These are phyloP conservation scores for Lactarius pseudohatsudake DNA, from an alignment of 768 basidiomycete species.

Conservation along the genomic window DNA sequence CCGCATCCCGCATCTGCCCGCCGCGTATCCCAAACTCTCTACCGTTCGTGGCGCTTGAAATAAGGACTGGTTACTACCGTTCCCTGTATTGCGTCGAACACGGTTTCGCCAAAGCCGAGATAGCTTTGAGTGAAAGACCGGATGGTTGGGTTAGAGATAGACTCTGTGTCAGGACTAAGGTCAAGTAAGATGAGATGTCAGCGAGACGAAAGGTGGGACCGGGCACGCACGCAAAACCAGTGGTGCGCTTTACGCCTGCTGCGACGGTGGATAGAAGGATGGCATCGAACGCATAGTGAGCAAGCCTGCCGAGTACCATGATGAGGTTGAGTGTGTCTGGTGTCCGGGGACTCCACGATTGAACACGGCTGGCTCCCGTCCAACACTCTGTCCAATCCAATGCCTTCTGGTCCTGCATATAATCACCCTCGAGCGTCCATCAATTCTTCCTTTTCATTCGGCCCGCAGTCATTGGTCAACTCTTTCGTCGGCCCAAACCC, in stretches of 20 bases:
- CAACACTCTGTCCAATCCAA: constrained; percentile 31
- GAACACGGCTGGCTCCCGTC: neutral
- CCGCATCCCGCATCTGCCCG: neutral
- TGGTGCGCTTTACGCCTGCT: constrained; percentile 88
- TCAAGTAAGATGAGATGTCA: constrained; percentile 10
- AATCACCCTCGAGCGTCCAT: constrained; percentile 63
- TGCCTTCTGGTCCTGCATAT: constrained; percentile 37
- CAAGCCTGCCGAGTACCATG: constrained; percentile 65
- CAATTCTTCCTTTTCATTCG: constrained; percentile 81
- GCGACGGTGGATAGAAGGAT: constrained; percentile 84
- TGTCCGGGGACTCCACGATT: neutral
- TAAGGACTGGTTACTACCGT: constrained; percentile 85
- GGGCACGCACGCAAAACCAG: constrained; percentile 79
- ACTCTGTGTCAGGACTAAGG: constrained; percentile 62
- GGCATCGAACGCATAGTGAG: constrained; percentile 84
- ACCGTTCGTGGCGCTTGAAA: constrained; percentile 60
- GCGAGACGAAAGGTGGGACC: constrained; percentile 10
- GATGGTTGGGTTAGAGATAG: constrained; percentile 74
- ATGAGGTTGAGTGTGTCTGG: neutral
- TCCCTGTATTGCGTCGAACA: constrained; percentile 84
- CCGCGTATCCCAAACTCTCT: neutral
- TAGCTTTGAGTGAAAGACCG: constrained; percentile 79
- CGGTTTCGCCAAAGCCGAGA: constrained; percentile 81
- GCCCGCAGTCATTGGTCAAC: constrained; percentile 72
- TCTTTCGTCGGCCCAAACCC: constrained; percentile 66